Conservation (phyloP, 129 eudicot genomes). For the Lactuca sativa region DNA sequence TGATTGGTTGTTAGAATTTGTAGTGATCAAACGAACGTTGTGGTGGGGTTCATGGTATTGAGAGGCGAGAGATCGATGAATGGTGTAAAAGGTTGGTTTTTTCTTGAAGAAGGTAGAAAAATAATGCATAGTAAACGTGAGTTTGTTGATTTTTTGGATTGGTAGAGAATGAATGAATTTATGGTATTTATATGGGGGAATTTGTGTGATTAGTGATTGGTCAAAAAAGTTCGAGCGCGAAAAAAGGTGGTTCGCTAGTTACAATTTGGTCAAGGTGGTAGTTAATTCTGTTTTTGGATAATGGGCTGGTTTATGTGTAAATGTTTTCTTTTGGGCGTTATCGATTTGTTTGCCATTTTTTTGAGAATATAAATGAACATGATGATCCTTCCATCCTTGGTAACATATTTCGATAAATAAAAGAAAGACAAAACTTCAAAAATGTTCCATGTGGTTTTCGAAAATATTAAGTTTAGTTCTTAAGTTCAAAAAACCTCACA, state of each 20-base stretch:
- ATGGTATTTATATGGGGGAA: slow-evolving; percentile 20
- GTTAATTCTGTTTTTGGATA: slow-evolving; percentile 15
- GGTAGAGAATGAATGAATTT: neutral
- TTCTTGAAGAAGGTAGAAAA: slow-evolving; percentile 41
- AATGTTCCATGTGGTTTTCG: no score
- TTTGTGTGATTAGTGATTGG: slow-evolving; percentile 19
- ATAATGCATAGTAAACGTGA: slow-evolving; percentile 53
- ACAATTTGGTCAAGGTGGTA: slow-evolving; percentile 26
- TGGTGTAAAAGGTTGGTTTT: slow-evolving; percentile 24
- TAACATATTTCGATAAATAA: no score
- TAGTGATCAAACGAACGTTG: slow-evolving; percentile 24
- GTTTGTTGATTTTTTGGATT: neutral
- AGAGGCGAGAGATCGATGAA: slow-evolving; percentile 18
- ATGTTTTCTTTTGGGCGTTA: neutral
- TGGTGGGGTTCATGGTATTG: slow-evolving; percentile 18
- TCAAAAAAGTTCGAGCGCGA: slow-evolving; percentile 34
- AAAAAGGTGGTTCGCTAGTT: slow-evolving; percentile 35
- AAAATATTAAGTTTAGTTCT: no score
- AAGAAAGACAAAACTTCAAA: no score
- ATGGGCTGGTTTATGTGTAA: slow-evolving; percentile 2
- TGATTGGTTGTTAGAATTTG: slow-evolving; percentile 28
- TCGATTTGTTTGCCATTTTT: neutral
- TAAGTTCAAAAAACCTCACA: no score
- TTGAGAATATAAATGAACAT: no score
- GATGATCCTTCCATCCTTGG: no score